Base-by-base conservation (phyloP, 1,139 yeast species). In the Taiozyma sp. region DNA sequence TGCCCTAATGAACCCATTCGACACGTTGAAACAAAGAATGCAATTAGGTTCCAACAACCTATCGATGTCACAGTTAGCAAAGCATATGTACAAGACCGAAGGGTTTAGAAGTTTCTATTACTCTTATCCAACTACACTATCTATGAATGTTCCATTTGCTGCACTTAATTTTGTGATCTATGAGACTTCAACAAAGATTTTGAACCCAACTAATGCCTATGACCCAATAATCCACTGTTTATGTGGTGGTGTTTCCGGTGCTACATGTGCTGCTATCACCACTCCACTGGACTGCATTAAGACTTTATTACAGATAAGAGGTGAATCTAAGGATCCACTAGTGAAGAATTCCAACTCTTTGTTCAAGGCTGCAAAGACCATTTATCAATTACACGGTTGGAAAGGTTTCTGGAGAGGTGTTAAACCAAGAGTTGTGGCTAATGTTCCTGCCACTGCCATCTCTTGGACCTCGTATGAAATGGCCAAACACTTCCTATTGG, bases 391-490 rank as follows among this genome's bases (percentile, higher is more conserved):
- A 47, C 82, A 84, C 51, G 97, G 97, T 5, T 60, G 79, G 57
- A 61, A 62, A 39, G 96, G 96, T 0, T 92, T 93, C 68, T 68
- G 79, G 64, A 78, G 96, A 63, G 99, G 99, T 29, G 75, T 92
- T 65, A 84, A 85, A 65, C 98, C 99, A 47, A 81, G 99, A 69
- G 84, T 95, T 50, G 84, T 93, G 41, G 88, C 95, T 57, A 91
- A 92, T 68, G 92, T 93, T 67, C 99, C 99, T 23, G 87, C 96
- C 47, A 92, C 99, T 13, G 99, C 99, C 36, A 92, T 93, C 55
- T 85, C 96, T 57, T 93, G 99, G 99, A 93, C 98, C 2, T 92
- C 97, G 24, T 93, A 95, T 69, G 99, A 93, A 68, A 89, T 92
- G 95, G 98, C 97, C 44, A 93, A 93, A 52, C 64, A 62, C 44